Percentiles rank a stretch among this genome's conserved stretches.
Evolutionary conservation across 441 rosid species (phyloP).

Genomic region (Corymbia citriodora): DNA sequence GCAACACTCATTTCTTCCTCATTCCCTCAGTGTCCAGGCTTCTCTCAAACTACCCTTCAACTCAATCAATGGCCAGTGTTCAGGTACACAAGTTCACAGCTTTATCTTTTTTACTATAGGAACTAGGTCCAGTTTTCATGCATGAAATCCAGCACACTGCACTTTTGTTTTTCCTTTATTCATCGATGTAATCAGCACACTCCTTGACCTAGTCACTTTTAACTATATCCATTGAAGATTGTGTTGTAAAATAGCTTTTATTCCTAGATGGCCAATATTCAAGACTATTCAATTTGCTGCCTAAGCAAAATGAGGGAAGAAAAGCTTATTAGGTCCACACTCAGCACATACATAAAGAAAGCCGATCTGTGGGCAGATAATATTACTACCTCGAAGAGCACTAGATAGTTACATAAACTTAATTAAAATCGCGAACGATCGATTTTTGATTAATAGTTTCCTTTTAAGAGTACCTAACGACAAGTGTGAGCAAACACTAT

Average conservation of each 20-base stretch:
- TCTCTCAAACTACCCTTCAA: not conserved
- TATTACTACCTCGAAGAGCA: not conserved
- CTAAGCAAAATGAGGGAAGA: not conserved
- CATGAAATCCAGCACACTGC: not conserved
- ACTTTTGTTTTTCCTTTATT: not conserved
- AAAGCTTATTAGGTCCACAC: not conserved
- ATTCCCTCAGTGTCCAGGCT: not conserved
- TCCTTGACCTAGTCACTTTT: not conserved
- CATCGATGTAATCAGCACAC: not conserved
- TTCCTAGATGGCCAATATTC: not conserved
- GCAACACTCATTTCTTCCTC: not conserved
- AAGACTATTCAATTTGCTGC: not conserved
- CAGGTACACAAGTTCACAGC: not conserved
- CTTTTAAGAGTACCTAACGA: not conserved
- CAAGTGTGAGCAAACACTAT: not conserved
- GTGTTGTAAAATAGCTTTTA: not conserved
- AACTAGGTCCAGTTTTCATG: not conserved
- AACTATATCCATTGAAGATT: not conserved
- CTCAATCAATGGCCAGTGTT: not conserved
- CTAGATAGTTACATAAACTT: not conserved
- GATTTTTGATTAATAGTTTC: not conserved
- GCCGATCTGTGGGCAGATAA: not conserved
- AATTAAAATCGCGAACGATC: not conserved
- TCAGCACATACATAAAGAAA: not conserved
- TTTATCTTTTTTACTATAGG: not conserved